phyloP scores from a whole-genome alignment of 768 basidiomycete genomes.

The Trametopsis cervina region DNA sequence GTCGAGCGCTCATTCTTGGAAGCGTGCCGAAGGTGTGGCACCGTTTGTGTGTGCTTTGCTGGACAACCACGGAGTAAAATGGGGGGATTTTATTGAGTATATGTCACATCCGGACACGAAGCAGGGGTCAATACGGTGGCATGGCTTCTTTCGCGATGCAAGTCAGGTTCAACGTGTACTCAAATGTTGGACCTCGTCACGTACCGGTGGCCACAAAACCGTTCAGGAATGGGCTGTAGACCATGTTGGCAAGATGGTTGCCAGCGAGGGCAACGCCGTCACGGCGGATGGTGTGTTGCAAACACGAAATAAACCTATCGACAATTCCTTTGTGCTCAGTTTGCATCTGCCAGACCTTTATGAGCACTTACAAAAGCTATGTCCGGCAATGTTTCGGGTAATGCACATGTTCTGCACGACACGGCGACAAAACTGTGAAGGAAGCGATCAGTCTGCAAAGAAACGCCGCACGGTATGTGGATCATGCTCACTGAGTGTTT shows the following conservation, averaged over 20 bases:
- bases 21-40: background rate
- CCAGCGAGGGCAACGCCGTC: background rate
- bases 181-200: background rate
- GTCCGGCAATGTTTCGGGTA: background rate
- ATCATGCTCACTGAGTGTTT: background rate
- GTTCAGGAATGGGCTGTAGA: background rate
- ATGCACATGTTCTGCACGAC: conserved; percentile 4
- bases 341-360: background rate
- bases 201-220: background rate
- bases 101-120: background rate
- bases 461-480: background rate
- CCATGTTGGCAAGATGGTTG: background rate
- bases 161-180: background rate
- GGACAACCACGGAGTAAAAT: background rate
- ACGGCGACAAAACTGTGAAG: background rate
- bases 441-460: background rate
- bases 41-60: background rate
- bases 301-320: background rate
- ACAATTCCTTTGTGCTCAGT: background rate
- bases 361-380: background rate
- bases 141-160: conserved; percentile 1
- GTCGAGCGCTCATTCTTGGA: background rate
- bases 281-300: conserved; percentile 8
- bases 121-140: background rate
- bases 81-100: conserved; percentile 3